A percentile compares a stretch with the other conserved stretches of the same genome.
These are phyloP conservation scores for Termitomyces sp. DNA, from an alignment of 768 basidiomycete species.

Conservation along the genomic window DNA sequence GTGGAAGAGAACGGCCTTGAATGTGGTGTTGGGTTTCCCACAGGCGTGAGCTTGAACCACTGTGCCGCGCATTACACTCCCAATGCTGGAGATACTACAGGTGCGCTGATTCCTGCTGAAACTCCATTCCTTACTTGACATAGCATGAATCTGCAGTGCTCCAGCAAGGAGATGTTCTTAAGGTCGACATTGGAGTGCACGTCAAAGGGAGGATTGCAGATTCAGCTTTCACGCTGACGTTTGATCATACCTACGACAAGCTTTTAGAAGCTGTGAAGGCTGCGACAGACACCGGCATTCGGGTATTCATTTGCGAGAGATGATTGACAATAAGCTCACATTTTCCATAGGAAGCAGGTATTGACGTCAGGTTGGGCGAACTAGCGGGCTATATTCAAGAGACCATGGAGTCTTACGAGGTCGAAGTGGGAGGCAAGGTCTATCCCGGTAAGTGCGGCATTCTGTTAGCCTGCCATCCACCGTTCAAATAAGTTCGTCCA, in stretches of 20 bases:
- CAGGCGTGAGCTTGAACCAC: constrained; percentile 88
- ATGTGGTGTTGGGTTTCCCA: constrained; percentile 92
- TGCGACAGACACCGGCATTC: constrained; percentile 88
- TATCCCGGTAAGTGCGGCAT: constrained; percentile 55
- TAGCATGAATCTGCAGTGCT: constrained; percentile 2
- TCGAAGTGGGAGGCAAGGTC: constrained; percentile 82
- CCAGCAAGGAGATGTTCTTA: constrained; percentile 64
- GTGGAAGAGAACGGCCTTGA: constrained; percentile 89
- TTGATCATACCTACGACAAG: constrained; percentile 85
- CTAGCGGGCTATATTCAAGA: constrained; percentile 91
- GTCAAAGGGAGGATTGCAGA: constrained; percentile 94
- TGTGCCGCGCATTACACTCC: constrained; percentile 97
- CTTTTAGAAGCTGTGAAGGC: constrained; percentile 89
- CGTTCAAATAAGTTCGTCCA: constrained; percentile 20
- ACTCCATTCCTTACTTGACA: not conserved
- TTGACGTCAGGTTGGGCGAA: constrained; percentile 91
- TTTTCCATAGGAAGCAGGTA: constrained; percentile 78
- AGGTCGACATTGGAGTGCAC: constrained; percentile 97
- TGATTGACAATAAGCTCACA: not conserved
- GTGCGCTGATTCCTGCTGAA: constrained; percentile 34
- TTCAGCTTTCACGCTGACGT: constrained; percentile 92
- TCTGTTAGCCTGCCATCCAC: not conserved
- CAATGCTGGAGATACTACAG: constrained; percentile 83
- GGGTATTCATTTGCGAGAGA: constrained; percentile 34
- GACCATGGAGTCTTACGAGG: constrained; percentile 98